Conservation (phyloP, 139 green algal species). For the Edaphochlamys debaryana region DNA sequence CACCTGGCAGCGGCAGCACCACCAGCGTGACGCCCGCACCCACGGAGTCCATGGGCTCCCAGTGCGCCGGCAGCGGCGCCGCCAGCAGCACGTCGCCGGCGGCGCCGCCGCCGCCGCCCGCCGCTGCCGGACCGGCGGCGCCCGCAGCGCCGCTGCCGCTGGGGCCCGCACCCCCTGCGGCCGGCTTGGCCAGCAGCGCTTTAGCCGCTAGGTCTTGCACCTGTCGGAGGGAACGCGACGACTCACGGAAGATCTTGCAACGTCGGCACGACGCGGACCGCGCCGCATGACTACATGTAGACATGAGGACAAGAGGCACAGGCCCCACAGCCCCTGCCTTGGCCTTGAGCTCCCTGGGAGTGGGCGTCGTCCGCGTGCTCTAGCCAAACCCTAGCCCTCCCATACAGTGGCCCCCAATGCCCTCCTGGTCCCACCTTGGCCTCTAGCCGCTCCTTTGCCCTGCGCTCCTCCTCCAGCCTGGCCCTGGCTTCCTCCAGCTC, state of each 20-base stretch:
- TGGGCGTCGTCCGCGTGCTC: no score
- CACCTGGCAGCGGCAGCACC: constrained; percentile 31
- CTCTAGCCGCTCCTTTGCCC: constrained; percentile 19
- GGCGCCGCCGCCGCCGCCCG: neutral
- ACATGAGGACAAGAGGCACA: no score
- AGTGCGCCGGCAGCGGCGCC: constrained; percentile 12
- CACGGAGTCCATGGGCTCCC: constrained; percentile 13
- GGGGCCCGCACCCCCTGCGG: neutral
- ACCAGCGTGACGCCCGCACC: constrained; percentile 11
- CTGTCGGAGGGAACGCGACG: neutral
- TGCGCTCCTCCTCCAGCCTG: constrained; percentile 10
- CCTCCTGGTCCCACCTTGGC: neutral
- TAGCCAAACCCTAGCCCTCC: neutral
- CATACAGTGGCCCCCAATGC: neutral
- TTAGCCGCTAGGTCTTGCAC: constrained; percentile 12
- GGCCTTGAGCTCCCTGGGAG: no score
- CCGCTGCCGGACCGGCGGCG: no score
- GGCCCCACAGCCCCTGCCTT: no score
- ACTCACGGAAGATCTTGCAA: no score
- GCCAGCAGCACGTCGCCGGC: neutral
- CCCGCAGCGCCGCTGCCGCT: neutral
- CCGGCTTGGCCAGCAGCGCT: neutral
- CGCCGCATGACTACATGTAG: no score
- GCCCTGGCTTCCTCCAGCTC: constrained; percentile 24
- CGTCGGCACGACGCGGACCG: no score